Evolutionary conservation across 106 monocot genomes (phyloP).

Genomic region (Allium sativum): DNA sequence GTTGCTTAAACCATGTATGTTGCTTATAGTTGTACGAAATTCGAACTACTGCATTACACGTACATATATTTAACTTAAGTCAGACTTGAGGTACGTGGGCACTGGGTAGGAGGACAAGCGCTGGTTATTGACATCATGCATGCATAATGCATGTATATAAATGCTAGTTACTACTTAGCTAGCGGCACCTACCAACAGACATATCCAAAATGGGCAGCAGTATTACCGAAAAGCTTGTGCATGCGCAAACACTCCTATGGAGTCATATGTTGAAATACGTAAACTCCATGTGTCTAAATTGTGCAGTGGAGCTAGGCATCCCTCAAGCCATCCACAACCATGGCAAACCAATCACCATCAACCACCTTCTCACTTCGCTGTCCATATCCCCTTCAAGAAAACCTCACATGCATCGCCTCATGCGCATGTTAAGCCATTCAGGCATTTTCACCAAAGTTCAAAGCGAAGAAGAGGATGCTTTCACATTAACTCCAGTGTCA

Average conservation of each 20-base stretch:
- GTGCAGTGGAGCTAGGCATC: constrained; percentile 20
- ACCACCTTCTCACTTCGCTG: constrained; percentile 1
- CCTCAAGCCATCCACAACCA: constrained; percentile 12
- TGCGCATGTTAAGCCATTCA: constrained; percentile 6
- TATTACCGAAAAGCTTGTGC: background rate
- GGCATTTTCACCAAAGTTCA: constrained; percentile 1
- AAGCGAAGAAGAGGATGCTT: background rate
- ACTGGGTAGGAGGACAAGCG: no score
- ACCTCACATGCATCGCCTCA: constrained; percentile 4
- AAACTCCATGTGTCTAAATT: constrained; percentile 16
- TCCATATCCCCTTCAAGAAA: constrained; percentile 1
- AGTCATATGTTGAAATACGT: constrained; percentile 8
- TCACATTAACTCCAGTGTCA: constrained; percentile 7
- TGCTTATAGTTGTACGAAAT: no score
- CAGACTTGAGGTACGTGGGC: no score
- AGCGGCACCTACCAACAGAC: no score
- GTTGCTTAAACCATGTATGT: no score
- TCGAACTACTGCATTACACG: no score
- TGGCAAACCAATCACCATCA: constrained; percentile 9
- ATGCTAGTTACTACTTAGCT: no score
- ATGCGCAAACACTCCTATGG: constrained; percentile 10
- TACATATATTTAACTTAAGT: no score
- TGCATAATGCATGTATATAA: no score
- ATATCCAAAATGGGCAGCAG: no score
- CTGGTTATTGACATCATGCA: no score